These are phyloP conservation scores for Porpolomopsis calyptriformis DNA, from an alignment of 768 basidiomycete genomes.

Conservation along the genomic window DNA sequence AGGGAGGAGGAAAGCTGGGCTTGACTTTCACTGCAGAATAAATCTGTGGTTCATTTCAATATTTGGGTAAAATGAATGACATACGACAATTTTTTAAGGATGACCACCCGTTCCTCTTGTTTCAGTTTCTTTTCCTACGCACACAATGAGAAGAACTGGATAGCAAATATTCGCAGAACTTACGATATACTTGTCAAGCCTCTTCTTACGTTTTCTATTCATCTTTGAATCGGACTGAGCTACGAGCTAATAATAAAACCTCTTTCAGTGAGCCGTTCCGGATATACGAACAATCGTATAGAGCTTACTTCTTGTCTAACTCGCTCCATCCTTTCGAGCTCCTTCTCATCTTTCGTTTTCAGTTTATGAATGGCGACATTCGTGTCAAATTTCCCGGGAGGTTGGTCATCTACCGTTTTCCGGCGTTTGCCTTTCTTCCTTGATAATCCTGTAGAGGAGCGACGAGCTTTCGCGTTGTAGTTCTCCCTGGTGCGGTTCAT, in stretches of 20 bases:
- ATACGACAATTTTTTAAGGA: conserved; percentile 78
- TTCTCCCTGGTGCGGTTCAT: conserved; percentile 25
- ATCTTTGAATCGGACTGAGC: conserved; percentile 58
- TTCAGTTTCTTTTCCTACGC: conserved; percentile 83
- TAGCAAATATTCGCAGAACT: conserved; percentile 16
- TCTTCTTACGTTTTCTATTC: conserved; percentile 76
- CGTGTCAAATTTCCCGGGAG: conserved; percentile 27
- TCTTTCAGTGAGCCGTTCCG: conserved; percentile 4
- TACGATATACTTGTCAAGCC: conserved; percentile 89
- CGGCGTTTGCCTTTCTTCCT: conserved; percentile 51
- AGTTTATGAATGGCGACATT: conserved; percentile 49
- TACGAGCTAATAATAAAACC: conserved; percentile 25
- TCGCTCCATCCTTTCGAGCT: conserved; percentile 46
- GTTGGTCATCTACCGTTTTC: conserved; percentile 9
- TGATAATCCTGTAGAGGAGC: conserved; percentile 41
- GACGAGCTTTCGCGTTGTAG: conserved; percentile 61
- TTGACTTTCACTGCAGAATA: conserved; percentile 57
- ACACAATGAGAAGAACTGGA: not conserved
- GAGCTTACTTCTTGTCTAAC: conserved; percentile 47
- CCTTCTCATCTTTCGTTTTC: conserved; percentile 53
- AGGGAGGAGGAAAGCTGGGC: conserved; percentile 48
- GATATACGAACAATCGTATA: not conserved
- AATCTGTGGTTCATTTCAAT: conserved; percentile 8
- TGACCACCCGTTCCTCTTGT: conserved; percentile 69
- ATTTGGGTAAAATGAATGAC: conserved; percentile 18